Conservation (phyloP, 768 basidiomycete species). For the Tricholoma bakamatsutake region DNA sequence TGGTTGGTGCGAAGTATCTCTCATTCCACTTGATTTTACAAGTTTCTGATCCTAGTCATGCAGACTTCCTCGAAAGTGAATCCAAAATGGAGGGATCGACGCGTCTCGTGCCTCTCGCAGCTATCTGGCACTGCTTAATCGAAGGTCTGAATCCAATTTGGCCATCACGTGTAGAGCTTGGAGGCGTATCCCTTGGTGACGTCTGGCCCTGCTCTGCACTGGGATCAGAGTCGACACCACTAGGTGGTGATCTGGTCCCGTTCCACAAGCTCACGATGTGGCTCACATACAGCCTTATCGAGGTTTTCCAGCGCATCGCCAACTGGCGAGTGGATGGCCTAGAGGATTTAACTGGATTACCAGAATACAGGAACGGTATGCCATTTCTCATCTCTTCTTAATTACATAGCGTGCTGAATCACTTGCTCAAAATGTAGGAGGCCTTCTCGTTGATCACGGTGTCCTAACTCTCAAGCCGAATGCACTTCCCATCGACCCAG, state of each 20-base stretch:
- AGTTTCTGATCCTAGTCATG: background rate
- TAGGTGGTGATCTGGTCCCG: constrained; percentile 74
- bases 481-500: constrained; percentile 44
- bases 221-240: constrained; percentile 17
- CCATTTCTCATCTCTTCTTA: background rate
- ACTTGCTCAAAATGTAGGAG: constrained; percentile 42
- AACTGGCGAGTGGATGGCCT: constrained; percentile 79
- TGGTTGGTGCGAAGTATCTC: constrained; percentile 53
- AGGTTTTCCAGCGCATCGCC: constrained; percentile 72
- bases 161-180: constrained; percentile 73
- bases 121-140: constrained; percentile 79
- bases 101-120: constrained; percentile 58
- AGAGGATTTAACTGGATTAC: constrained; percentile 86
- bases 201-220: constrained; percentile 83
- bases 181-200: constrained; percentile 75
- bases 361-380: constrained; percentile 90
- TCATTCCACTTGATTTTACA: background rate
- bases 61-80: constrained; percentile 65
- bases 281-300: constrained; percentile 86
- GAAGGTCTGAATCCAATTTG: constrained; percentile 83
- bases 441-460: constrained; percentile 80
- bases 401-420: background rate
- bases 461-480: constrained; percentile 64
- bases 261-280: constrained; percentile 97
- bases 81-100: constrained; percentile 36